These are phyloP conservation scores for Austroboletus novae-zelandiae DNA, from an alignment of 1,284 basidiomycete genomes.

Conservation along the genomic window DNA sequence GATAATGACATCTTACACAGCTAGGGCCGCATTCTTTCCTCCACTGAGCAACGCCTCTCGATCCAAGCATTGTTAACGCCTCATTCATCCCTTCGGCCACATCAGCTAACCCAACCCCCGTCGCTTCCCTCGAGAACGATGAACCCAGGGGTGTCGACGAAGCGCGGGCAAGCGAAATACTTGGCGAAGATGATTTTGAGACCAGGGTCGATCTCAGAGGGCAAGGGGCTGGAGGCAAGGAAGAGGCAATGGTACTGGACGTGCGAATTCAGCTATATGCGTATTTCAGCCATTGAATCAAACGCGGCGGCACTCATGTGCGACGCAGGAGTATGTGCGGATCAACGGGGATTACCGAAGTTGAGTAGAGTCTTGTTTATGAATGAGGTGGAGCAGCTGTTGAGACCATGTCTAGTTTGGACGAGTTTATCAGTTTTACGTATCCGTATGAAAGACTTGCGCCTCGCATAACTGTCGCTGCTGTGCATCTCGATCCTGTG, in stretches of 20 bases:
- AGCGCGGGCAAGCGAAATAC: slow-evolving; percentile 77
- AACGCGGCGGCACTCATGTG: too few relatives aligned
- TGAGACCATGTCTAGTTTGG: not conserved
- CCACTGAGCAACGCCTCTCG: slow-evolving; percentile 58
- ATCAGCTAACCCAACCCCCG: slow-evolving; percentile 47
- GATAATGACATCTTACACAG: slow-evolving; percentile 42
- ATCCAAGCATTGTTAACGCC: too few relatives aligned
- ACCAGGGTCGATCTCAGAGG: slow-evolving; percentile 79
- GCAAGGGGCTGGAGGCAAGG: slow-evolving; percentile 51
- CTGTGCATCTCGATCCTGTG: slow-evolving; percentile 8
- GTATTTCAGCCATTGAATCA: slow-evolving; percentile 36
- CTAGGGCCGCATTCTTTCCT: slow-evolving; percentile 96
- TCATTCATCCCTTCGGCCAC: slow-evolving; percentile 64
- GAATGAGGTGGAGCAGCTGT: too few relatives aligned
- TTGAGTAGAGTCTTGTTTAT: too few relatives aligned
- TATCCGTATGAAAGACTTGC: slow-evolving; percentile 9
- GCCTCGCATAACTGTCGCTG: too few relatives aligned
- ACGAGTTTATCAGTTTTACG: slow-evolving; percentile 4
- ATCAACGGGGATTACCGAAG: slow-evolving; percentile 71
- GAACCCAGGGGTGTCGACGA: slow-evolving; percentile 92
- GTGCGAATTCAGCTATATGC: slow-evolving; percentile 93
- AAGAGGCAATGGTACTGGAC: slow-evolving; percentile 91
- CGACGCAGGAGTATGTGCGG: slow-evolving; percentile 70
- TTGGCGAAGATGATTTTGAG: slow-evolving; percentile 82
- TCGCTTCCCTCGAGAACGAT: slow-evolving; percentile 81